A percentile compares a stretch with the other conserved stretches of the same genome.
Conservation (phyloP, 345 rosid genomes). For the Salix brachista region DNA sequence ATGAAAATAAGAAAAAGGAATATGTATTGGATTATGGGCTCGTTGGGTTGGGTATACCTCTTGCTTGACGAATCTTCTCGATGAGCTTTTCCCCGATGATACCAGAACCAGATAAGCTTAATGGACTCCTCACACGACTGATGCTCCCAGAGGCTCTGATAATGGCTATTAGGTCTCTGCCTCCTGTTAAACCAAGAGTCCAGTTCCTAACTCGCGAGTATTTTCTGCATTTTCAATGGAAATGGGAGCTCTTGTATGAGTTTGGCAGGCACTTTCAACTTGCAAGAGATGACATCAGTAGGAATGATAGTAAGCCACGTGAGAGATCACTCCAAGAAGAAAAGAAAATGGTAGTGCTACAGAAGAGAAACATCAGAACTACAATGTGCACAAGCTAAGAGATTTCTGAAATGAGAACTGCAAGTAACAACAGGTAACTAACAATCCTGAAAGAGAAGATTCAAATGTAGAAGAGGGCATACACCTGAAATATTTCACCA, state of each 20-base stretch:
- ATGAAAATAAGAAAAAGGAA: neutral
- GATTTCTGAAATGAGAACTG: neutral
- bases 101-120: constrained; percentile 59
- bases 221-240: constrained; percentile 46
- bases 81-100: constrained; percentile 76
- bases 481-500: neutral
- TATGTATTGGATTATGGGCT: neutral
- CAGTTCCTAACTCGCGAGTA: constrained; percentile 75
- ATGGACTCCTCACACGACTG: constrained; percentile 71
- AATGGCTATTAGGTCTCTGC: constrained; percentile 74
- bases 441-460: neutral
- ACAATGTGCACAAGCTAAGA: neutral
- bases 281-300: constrained; percentile 1
- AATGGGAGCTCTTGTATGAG: neutral
- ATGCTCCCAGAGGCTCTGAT: constrained; percentile 92
- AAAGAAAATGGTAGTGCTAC: too few species aligned
- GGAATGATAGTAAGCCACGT: neutral
- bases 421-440: neutral
- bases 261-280: neutral
- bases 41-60: constrained; percentile 46
- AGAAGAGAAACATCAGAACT: neutral
- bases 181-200: constrained; percentile 90
- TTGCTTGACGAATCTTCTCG: constrained; percentile 74
- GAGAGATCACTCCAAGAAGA: too few species aligned
- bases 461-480: neutral